Evolutionary conservation across 2,329 filamentous ascomycete genomes (phyloP), one percentile per base, ranked within the genome.

Genomic region (Fusarium secorum): DNA sequence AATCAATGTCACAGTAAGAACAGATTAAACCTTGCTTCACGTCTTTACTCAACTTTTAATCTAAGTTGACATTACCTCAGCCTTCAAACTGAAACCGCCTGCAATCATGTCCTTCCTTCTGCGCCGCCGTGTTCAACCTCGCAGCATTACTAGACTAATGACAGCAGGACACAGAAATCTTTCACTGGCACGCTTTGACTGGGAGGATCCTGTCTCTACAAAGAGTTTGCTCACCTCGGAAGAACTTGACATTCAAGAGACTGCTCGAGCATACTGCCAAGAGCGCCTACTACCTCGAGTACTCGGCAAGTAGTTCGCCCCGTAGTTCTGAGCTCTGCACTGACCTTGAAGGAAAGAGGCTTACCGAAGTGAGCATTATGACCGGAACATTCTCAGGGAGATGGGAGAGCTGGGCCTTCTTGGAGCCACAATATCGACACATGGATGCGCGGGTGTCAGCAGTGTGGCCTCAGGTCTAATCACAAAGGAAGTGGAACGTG

Each of bases 181-280:
- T 11, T 56, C 53, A 4, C 5, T 44, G 22, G 24, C 22, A 9
- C 32, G 73, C 26, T 98, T 98, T 81, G 89, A 97, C 80, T 98
- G 95, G 95, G 88, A 95, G 79, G 95, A 98, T 78, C 95, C 96
- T 24, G 85, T 98, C 59, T 87, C 86, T 33, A 85, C 91, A 41
- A 90, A 89, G 76, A 91, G 89, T 76, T 82, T 97, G 41, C 88
- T 94, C 75, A 97, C 94, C 1, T 93, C 97, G 72, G 96, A 98
- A 64, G 96, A 99, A 81, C 78, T 93, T 70, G 93, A 94, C 17
- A 95, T 98, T 70, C 87, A 91, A 41, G 93, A 97, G 76, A 97
- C 93, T 10, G 95, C 95, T 30, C 92, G 96, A 88, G 88, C 93
- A 63, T 98, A 98, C 78, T 98, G 95, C 79, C 95, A 98, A 81